phyloP scores from a whole-genome alignment of 2,329 filamentous ascomycete species.

The Ambrosiella xylebori region DNA sequence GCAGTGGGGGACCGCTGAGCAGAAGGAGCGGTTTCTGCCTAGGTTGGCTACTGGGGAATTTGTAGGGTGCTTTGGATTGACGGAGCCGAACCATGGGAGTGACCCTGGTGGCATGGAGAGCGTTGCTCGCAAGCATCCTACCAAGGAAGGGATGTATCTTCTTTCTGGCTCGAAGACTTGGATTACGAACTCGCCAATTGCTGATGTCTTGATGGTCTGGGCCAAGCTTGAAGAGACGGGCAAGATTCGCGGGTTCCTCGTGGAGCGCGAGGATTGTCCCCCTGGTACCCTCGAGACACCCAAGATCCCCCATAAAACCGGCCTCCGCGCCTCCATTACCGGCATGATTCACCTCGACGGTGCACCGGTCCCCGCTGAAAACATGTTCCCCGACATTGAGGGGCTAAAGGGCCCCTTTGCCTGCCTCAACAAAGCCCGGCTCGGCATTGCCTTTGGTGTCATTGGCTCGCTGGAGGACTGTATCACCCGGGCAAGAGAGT shows the following conservation, averaged over 20 bases:
- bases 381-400: constrained; percentile 87
- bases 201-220: constrained; percentile 76
- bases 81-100: constrained; percentile 83
- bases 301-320: constrained; percentile 86
- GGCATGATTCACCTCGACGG: constrained; percentile 95
- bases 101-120: constrained; percentile 88
- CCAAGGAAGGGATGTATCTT: constrained; percentile 64
- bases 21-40: constrained; percentile 71
- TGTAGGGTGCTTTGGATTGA: constrained; percentile 74
- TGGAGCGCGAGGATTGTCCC: constrained; percentile 73
- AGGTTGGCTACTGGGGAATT: constrained; percentile 67
- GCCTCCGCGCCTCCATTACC: constrained; percentile 79
- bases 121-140: constrained; percentile 65
- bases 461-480: constrained; percentile 93
- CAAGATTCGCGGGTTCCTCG: constrained; percentile 83
- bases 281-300: constrained; percentile 83
- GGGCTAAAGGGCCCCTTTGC: constrained; percentile 79
- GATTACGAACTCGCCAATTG: constrained; percentile 89
- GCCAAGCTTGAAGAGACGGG: constrained; percentile 81
- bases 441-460: constrained; percentile 84
- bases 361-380: constrained; percentile 71
- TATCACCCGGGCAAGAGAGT: constrained; percentile 60
- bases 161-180: constrained; percentile 78
- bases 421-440: constrained; percentile 83
- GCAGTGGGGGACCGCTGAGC: constrained; percentile 71